A percentile compares a stretch with the other conserved stretches of the same genome.
These are phyloP conservation scores for Tolypocladium pustulatum DNA, from an alignment of 2,329 filamentous ascomycete genomes.

Conservation along the genomic window DNA sequence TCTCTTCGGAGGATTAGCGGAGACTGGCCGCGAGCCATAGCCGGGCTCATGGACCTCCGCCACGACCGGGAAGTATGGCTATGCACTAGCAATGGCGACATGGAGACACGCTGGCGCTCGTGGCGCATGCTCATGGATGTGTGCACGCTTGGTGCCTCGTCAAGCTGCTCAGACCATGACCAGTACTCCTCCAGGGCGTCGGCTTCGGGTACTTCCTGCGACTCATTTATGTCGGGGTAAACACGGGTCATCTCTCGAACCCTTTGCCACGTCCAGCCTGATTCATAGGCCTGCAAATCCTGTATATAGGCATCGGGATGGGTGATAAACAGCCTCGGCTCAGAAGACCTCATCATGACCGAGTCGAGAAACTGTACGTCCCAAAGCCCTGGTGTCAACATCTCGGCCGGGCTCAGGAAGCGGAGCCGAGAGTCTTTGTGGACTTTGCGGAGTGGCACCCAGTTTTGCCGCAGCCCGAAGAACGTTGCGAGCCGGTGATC, in stretches of 20 bases:
- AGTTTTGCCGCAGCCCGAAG: slow-evolving; percentile 54
- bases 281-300: slow-evolving; percentile 39
- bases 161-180: slow-evolving; percentile 55
- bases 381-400: slow-evolving; percentile 64
- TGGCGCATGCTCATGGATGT: slow-evolving; percentile 32
- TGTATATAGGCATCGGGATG: slow-evolving; percentile 67
- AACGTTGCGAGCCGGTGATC: slow-evolving; percentile 28
- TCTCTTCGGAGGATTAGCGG: slow-evolving; percentile 28
- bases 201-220: slow-evolving; percentile 44
- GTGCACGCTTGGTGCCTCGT: slow-evolving; percentile 40
- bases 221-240: slow-evolving; percentile 33
- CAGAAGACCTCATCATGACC: slow-evolving; percentile 61
- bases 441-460: slow-evolving; percentile 68
- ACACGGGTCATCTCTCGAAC: slow-evolving; percentile 52
- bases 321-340: slow-evolving; percentile 64
- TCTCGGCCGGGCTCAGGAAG: slow-evolving; percentile 60
- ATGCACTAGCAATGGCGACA: slow-evolving; percentile 27
- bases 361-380: slow-evolving; percentile 59
- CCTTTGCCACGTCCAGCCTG: slow-evolving; percentile 61
- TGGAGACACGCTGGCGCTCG: slow-evolving; percentile 28
- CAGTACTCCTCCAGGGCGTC: slow-evolving; percentile 57
- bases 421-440: slow-evolving; percentile 63
- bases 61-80: slow-evolving; percentile 13
- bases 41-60: slow-evolving; percentile 19
- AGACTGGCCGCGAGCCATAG: slow-evolving; percentile 26